Evolutionary conservation across 306 rosid genomes (phyloP).

Genomic region (barrel medic (Medicago truncatula)): DNA sequence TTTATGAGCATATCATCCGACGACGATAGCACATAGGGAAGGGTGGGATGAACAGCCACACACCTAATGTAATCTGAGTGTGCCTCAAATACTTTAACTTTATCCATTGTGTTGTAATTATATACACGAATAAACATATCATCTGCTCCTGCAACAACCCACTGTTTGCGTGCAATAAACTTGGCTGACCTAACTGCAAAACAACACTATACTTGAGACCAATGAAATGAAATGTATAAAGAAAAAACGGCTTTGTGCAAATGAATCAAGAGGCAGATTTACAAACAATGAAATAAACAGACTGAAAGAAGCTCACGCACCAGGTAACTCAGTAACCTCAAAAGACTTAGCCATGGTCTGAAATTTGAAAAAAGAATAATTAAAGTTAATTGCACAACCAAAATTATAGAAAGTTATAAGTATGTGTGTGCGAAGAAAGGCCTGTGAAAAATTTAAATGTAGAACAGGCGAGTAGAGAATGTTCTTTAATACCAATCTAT

Average conservation of each 20-base stretch:
- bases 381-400: slow-evolving; percentile 43
- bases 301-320: slow-evolving; percentile 47
- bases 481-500: slow-evolving; percentile 7
- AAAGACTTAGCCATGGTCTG: slow-evolving; percentile 98
- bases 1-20: slow-evolving; percentile 99
- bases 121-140: slow-evolving; percentile 97
- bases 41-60: slow-evolving; percentile 98
- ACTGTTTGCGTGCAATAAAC: slow-evolving; percentile 95
- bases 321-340: slow-evolving; percentile 99
- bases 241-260: slow-evolving; percentile 32
- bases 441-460: slow-evolving; percentile 17
- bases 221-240: slow-evolving; percentile 15
- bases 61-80: slow-evolving; percentile 98
- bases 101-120: slow-evolving; percentile 99
- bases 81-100: slow-evolving; percentile 95
- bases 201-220: slow-evolving; percentile 38
- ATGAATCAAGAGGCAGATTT: slow-evolving; percentile 35
- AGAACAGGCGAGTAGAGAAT: slow-evolving; percentile 22
- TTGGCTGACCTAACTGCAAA: slow-evolving; percentile 99
- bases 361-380: slow-evolving; percentile 38
- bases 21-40: slow-evolving; percentile 94
- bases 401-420: slow-evolving; percentile 23
- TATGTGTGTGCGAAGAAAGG: slow-evolving; percentile 31
- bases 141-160: slow-evolving; percentile 99
- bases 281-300: slow-evolving; percentile 38